phyloP scores from a whole-genome alignment of 176 grass and related monocot species.

The Stipa capillata region DNA sequence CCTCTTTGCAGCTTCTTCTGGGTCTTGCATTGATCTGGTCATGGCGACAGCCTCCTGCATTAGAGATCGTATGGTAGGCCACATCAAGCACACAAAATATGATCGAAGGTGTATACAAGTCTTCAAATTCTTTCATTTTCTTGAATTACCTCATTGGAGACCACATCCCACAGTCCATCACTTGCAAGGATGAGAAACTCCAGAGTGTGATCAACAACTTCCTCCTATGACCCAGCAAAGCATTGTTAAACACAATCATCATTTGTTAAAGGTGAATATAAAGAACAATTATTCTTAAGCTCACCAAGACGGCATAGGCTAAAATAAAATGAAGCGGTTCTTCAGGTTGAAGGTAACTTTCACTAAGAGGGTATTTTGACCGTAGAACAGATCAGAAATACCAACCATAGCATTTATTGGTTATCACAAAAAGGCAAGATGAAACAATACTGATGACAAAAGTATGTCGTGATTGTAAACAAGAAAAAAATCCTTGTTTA shows the following conservation, averaged over 20 bases:
- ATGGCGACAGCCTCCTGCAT: slow-evolving; percentile 44
- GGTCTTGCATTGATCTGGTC: slow-evolving; percentile 47
- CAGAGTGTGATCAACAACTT: slow-evolving; percentile 31
- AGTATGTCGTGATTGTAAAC: not conserved
- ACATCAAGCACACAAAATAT: not conserved
- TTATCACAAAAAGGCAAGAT: not conserved
- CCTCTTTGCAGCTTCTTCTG: slow-evolving; percentile 51
- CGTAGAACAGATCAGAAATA: not conserved
- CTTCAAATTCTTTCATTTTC: not conserved
- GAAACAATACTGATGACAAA: not conserved
- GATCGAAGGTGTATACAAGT: not conserved
- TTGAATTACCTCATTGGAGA: slow-evolving; percentile 44
- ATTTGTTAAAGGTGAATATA: not conserved
- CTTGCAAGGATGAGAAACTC: slow-evolving; percentile 63
- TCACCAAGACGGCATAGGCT: not conserved
- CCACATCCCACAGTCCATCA: slow-evolving; percentile 59
- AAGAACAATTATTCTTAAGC: not conserved
- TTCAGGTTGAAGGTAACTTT: not conserved
- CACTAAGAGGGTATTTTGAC: not conserved
- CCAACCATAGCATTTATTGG: not conserved
- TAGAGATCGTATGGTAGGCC: not conserved
- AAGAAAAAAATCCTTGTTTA: not conserved
- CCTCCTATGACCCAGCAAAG: slow-evolving; percentile 34
- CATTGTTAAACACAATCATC: not conserved
- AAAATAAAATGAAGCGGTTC: not conserved